Evolutionary conservation across 305 asterid genomes (phyloP).

Genomic region (Petunia hybrid): DNA sequence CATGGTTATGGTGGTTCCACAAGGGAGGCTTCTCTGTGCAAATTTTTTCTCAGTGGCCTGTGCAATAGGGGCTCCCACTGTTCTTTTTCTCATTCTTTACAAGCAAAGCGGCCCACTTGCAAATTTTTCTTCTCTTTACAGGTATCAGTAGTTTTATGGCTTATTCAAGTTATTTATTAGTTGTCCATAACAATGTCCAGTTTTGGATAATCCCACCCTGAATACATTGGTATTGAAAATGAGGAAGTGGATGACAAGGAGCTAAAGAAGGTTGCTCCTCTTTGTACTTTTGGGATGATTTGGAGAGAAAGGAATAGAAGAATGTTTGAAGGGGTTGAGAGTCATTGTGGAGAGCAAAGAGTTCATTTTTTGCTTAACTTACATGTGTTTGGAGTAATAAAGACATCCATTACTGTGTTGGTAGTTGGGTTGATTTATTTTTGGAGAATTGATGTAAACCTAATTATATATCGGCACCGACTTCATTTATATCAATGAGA

Average conservation of each 20-base stretch:
- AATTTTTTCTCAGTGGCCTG: conserved; percentile 63
- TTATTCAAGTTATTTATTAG: not conserved
- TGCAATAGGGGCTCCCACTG: conserved; percentile 88
- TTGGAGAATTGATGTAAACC: too few relatives aligned
- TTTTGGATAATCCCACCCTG: not conserved
- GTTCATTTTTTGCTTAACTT: not conserved
- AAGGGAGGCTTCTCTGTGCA: conserved; percentile 61
- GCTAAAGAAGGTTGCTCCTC: not conserved
- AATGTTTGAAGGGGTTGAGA: not conserved
- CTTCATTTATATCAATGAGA: not conserved
- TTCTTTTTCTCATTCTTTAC: conserved; percentile 74
- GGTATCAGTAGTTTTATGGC: conserved; percentile 52
- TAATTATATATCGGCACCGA: not conserved
- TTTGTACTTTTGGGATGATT: not conserved
- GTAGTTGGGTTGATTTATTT: not conserved
- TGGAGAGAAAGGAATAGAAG: conserved; percentile 13
- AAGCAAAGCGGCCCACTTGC: conserved; percentile 67
- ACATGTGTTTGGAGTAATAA: not conserved
- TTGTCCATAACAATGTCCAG: not conserved
- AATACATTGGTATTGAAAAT: not conserved
- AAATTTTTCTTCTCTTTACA: conserved; percentile 87
- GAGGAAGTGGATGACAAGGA: not conserved
- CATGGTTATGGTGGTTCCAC: conserved; percentile 36
- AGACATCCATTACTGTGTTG: not conserved
- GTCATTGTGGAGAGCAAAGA: not conserved